Evolutionary conservation across 352 stramenopile genomes (phyloP).

Genomic region (Phytophthora sansomeana): DNA sequence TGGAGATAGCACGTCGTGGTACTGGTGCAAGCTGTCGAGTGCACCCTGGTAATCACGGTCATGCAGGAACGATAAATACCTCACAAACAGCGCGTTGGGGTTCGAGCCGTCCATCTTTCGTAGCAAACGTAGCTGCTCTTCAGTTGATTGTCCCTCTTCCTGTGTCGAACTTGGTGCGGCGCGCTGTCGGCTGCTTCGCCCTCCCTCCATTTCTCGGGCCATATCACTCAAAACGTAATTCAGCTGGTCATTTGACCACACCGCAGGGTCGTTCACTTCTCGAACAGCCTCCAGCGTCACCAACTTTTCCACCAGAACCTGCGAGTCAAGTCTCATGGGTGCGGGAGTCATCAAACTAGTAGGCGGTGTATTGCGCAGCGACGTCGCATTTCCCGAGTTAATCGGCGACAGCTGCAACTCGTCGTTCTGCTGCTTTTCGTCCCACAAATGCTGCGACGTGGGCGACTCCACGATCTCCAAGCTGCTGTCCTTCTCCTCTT

Average conservation of each 20-base stretch:
- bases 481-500: too few species aligned
- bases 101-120: slow-evolving; percentile 40
- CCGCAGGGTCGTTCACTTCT: slow-evolving; percentile 37
- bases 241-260: slow-evolving; percentile 68
- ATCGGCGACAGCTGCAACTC: slow-evolving; percentile 51
- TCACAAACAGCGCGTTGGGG: slow-evolving; percentile 80
- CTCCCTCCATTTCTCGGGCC: slow-evolving; percentile 35
- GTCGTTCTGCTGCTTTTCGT: slow-evolving; percentile 33
- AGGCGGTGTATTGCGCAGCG: slow-evolving; percentile 10
- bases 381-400: slow-evolving; percentile 19
- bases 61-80: slow-evolving; percentile 87
- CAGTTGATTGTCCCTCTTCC: slow-evolving; percentile 2
- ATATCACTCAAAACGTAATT: slow-evolving; percentile 69
- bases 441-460: slow-evolving; percentile 41
- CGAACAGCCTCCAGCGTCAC: slow-evolving; percentile 15
- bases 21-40: slow-evolving; percentile 92
- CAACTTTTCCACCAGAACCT: slow-evolving; percentile 22
- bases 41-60: slow-evolving; percentile 86
- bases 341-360: slow-evolving; percentile 26
- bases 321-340: slow-evolving; percentile 7
- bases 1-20: slow-evolving; percentile 93
- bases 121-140: slow-evolving; percentile 34
- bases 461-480: slow-evolving; percentile 36
- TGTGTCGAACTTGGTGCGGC: not conserved
- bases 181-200: slow-evolving; percentile 4